Percentiles rank a stretch among this genome's conserved stretches.
Evolutionary conservation across 1,284 basidiomycete genomes (phyloP).

Genomic region (Puccinia brachypodii): DNA sequence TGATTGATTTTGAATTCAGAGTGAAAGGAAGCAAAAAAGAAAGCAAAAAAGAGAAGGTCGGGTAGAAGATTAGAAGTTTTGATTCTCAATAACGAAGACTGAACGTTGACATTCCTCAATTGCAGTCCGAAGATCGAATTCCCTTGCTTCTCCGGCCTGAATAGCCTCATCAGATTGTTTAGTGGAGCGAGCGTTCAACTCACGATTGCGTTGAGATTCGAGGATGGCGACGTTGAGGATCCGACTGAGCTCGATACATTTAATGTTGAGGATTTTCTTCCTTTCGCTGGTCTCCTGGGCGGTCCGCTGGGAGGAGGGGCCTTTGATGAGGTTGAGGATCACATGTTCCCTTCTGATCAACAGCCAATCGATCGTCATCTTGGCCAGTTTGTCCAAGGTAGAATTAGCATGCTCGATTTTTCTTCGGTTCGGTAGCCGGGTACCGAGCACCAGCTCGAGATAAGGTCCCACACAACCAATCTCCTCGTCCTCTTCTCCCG

Average conservation of each 20-base stretch:
- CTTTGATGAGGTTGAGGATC: background rate
- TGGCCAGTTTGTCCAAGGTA: slow-evolving; percentile 36
- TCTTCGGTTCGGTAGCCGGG: background rate
- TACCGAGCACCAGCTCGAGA: slow-evolving; percentile 19
- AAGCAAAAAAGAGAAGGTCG: background rate
- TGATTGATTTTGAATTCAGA: background rate
- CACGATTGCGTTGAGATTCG: slow-evolving; percentile 24
- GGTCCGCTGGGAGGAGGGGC: background rate
- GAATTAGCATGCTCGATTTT: background rate
- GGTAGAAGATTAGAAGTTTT: background rate
- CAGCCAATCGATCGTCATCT: slow-evolving; percentile 39
- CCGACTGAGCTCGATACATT: background rate
- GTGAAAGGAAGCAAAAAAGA: background rate
- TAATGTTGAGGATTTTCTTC: background rate
- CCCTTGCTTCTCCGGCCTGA: slow-evolving; percentile 26
- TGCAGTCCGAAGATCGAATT: slow-evolving; percentile 24
- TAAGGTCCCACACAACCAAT: slow-evolving; percentile 9
- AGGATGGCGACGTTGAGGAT: slow-evolving; percentile 13
- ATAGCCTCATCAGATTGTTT: slow-evolving; percentile 40
- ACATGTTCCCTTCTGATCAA: slow-evolving; percentile 28
- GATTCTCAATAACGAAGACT: slow-evolving; percentile 25
- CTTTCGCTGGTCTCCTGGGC: background rate
- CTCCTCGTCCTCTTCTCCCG: background rate
- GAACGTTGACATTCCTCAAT: slow-evolving; percentile 38
- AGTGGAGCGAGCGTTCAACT: slow-evolving; percentile 20